These are phyloP conservation scores for Dothideomycetidae sp. DNA, from an alignment of 2,329 filamentous ascomycete genomes.

Conservation along the genomic window DNA sequence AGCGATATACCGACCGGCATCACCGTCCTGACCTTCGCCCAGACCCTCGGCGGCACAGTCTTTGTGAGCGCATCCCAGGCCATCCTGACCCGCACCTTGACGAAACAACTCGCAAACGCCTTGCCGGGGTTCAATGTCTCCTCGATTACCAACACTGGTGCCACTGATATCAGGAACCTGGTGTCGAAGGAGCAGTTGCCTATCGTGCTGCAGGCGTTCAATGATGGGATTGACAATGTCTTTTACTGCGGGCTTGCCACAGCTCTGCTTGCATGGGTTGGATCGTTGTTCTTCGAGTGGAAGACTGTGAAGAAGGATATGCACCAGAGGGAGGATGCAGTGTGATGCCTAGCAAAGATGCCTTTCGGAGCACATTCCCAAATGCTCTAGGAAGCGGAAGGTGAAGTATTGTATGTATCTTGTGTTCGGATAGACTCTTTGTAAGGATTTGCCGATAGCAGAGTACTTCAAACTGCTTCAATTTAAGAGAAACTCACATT, in stretches of 20 bases:
- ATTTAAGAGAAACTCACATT: too few species aligned
- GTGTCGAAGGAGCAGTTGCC: conserved; percentile 36
- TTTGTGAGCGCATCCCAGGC: conserved; percentile 31
- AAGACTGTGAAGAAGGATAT: too few species aligned
- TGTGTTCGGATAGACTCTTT: too few species aligned
- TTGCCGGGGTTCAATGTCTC: conserved; percentile 25
- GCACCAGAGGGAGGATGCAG: too few species aligned
- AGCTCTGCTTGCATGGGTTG: conserved; percentile 37
- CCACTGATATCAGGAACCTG: conserved; percentile 41
- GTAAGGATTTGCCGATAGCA: too few species aligned
- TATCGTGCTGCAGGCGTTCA: conserved; percentile 46
- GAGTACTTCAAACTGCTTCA: too few species aligned
- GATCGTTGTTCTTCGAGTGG: conserved; percentile 43
- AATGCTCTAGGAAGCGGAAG: too few species aligned
- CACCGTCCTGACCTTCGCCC: conserved; percentile 29
- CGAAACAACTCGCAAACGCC: conserved; percentile 24
- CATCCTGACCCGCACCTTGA: conserved; percentile 29
- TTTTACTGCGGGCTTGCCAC: conserved; percentile 44
- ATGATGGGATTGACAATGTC: conserved; percentile 39
- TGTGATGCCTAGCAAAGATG: too few species aligned
- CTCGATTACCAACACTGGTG: conserved; percentile 29
- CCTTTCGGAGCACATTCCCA: too few species aligned
- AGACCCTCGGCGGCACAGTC: conserved; percentile 28
- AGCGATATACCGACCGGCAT: conserved; percentile 28
- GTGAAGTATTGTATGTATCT: too few species aligned